Conservation (phyloP, 2,329 filamentous ascomycete genomes). For the Byssothecium circinans region DNA sequence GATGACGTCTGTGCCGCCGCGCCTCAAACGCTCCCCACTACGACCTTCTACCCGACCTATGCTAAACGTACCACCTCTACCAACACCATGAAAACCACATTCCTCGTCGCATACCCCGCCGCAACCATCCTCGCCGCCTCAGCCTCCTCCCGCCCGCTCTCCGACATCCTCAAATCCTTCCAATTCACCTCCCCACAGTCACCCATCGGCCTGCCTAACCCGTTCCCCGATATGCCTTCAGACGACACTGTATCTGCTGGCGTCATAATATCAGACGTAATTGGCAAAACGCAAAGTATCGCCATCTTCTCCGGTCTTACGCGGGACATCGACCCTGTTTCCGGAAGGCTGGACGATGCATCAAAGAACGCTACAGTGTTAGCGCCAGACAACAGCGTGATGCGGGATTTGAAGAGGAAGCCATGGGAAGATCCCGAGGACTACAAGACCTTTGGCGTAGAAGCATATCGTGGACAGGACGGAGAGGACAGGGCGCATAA, state of each 20-base stretch:
- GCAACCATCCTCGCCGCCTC: slow-evolving; percentile 35
- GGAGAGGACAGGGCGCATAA: slow-evolving; percentile 74
- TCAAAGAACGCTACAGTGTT: slow-evolving; percentile 77
- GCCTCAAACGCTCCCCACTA: slow-evolving; percentile 5
- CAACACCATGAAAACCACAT: slow-evolving; percentile 29
- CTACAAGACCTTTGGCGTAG: slow-evolving; percentile 65
- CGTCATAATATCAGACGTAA: slow-evolving; percentile 80
- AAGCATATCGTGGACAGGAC: slow-evolving; percentile 74
- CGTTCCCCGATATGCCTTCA: slow-evolving; percentile 29
- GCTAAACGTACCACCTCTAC: neutral
- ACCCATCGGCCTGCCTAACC: slow-evolving; percentile 26
- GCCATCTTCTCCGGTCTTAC: slow-evolving; percentile 83
- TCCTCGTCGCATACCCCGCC: slow-evolving; percentile 28
- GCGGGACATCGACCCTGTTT: slow-evolving; percentile 71
- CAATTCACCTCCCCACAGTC: slow-evolving; percentile 26
- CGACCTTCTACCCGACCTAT: slow-evolving; percentile 13
- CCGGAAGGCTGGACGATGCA: slow-evolving; percentile 67
- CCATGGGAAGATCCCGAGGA: slow-evolving; percentile 81
- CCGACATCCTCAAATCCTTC: slow-evolving; percentile 31
- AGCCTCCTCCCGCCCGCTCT: slow-evolving; percentile 36
- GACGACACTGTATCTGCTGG: slow-evolving; percentile 34
- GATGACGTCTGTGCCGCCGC: slow-evolving; percentile 38
- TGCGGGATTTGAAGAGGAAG: slow-evolving; percentile 77
- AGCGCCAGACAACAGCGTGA: slow-evolving; percentile 80
- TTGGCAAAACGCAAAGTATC: slow-evolving; percentile 74